Evolutionary conservation across 768 basidiomycete genomes (phyloP), one percentile per base, ranked within the genome.

Genomic region (Tulasnella sp.): DNA sequence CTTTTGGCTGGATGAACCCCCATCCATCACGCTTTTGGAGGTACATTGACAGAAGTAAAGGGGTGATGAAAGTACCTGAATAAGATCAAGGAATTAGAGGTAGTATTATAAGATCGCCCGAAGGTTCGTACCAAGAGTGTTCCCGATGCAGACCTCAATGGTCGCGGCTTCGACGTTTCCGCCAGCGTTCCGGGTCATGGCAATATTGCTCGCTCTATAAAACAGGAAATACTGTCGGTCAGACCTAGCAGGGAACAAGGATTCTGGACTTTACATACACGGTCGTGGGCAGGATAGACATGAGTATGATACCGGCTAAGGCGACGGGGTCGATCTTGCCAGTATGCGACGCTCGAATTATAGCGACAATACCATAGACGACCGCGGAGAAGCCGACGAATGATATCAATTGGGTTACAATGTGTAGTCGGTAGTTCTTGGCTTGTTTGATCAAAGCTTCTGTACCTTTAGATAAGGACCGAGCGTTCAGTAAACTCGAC

Each of bases 91-190:
- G 5, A 11, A 6, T 47, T 19, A 47, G 44, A n/a, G 8, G 9
- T 5, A 34, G 29, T 7, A 26, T 2, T 0, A 67, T 14, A 7
- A 11, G 35, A 8, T 11, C 9, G 35, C 3, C 11, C 16, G 22
- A 62, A 19, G 19, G 12, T 17, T 9, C 17, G 44, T 71, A 29
- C 78, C 78, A 3, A 78, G 66, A 1, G 74, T 52, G 44, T 78
- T 77, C 19, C 78, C 78, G 8, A 78, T 73, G 41, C 75, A 76
- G 40, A 77, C 76, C 59, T 78, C 76, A 7, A 76, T 75, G 1
- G 76, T 78, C 1, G 78, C 77, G 9, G 76, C 74, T 59, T 78
- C 78, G 0, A 72, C 75, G 67, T 75, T 78, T 12, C 78, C 78
- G 9, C 75, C 74, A 19, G 77, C 77, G 12, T 73, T 73, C 16